Base-by-base conservation (phyloP, 495 filamentous ascomycete species). In the Xylaria bambusicola region DNA sequence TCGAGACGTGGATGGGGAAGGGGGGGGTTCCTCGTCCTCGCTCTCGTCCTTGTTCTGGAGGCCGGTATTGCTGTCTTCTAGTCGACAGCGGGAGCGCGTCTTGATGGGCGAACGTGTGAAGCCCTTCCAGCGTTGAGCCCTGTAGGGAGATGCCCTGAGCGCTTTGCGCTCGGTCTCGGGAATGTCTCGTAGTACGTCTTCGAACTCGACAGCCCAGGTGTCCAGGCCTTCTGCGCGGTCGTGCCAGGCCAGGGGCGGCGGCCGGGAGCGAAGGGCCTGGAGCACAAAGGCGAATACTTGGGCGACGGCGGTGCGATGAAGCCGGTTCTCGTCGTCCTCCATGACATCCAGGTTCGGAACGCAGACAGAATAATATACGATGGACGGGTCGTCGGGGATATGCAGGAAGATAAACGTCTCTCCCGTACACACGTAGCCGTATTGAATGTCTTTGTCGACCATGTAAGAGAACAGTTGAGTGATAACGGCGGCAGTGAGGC, bases 381-480 rank as follows among this genome's bases (percentile, higher is more conserved):
- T 71, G 8, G 66, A 48, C 18, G 75, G 71, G 55, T 82, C 67
- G 49, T 72, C 63, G 24, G 73, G 70, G 40, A 84, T 77, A 62
- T 72, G 50, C 8, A 82, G 71, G 53, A 82, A 82, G 59, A 82
- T 62, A 60, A 78, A 75, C 45, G 72, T 70, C 67, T 81, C 69
- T 24, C 74, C 77, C 4, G 76, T 82, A 46, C 62, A 72, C 41
- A 82, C 69, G 53, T 77, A 80, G 12, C 79, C 73, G 56, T 78
- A 75, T 63, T 69, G 68, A 52, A 78, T 62, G 24, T 71, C 67
- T 51, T 66, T 72, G 48, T 69, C 61, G 24, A 79, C 68, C 74
- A 83, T 82, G 58, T 80, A 80, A 36, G 67, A 76, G 71, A 79
- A 82, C 47, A 75, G 70, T 59, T 80, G 74, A 56, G 73, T 78